Conservation (phyloP, 345 rosid species). For the Hirschfeldia incana region DNA sequence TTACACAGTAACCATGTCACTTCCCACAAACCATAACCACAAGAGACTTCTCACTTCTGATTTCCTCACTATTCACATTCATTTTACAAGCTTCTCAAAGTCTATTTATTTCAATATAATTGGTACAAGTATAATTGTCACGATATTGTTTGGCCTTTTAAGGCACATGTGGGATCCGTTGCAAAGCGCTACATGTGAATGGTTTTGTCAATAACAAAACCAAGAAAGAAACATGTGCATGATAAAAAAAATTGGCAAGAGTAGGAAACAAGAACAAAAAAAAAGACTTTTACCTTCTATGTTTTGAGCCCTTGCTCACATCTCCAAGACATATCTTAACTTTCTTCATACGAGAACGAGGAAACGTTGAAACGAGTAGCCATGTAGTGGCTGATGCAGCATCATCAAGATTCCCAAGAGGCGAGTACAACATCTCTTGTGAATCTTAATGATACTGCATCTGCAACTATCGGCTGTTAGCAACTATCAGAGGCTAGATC, state of each 20-base stretch:
- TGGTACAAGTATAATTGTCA: background rate
- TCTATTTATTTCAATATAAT: background rate
- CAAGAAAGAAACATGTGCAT: slow-evolving; percentile 25
- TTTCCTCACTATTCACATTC: slow-evolving; percentile 25
- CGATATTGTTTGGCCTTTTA: slow-evolving; percentile 18
- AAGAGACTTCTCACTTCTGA: slow-evolving; percentile 25
- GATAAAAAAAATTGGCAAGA: slow-evolving; percentile 9
- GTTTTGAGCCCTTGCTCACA: slow-evolving; percentile 22
- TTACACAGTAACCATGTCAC: slow-evolving; percentile 38
- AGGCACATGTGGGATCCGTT: slow-evolving; percentile 24
- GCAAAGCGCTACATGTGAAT: slow-evolving; percentile 29
- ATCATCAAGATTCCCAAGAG: slow-evolving; percentile 98
- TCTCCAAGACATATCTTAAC: slow-evolving; percentile 19
- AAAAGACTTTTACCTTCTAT: slow-evolving; percentile 24
- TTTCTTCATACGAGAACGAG: slow-evolving; percentile 21
- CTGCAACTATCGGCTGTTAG: slow-evolving; percentile 70
- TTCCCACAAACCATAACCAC: slow-evolving; percentile 28
- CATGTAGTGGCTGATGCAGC: slow-evolving; percentile 90
- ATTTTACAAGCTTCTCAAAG: background rate
- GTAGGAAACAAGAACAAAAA: background rate
- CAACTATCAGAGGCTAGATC: slow-evolving; percentile 22
- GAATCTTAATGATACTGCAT: slow-evolving; percentile 98
- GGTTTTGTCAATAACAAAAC: slow-evolving; percentile 17
- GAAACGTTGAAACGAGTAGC: slow-evolving; percentile 21
- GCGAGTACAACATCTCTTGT: slow-evolving; percentile 40